Evolutionary conservation across 345 rosid species (phyloP), one percentile per base, ranked within the genome.

Genomic region (Laguncularia racemosa): DNA sequence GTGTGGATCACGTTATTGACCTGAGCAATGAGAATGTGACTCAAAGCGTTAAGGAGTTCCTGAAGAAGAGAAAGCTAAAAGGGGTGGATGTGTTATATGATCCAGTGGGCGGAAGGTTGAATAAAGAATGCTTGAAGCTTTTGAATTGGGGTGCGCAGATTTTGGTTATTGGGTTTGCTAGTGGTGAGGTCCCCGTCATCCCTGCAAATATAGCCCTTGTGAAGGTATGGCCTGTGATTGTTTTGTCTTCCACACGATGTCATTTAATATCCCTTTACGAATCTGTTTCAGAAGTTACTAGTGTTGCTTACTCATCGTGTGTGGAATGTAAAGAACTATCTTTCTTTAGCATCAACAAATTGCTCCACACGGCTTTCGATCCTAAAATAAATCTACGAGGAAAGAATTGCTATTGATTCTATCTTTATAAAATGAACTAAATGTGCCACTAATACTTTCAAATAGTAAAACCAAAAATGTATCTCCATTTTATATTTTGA

Each of bases 71-170:
- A 61, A 85, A 83, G 67, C 91, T 93, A 16, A 87, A 63, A 78
- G 97, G 97, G 54, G 85, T 93, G 23, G 92, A 87, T 71, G 85
- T 89, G 38, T 66, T 89, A 20, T 89, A 84, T 70, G 96, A 89
- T 81, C 96, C 95, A 53, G 97, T 93, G 15, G 96, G 95, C 60
- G 92, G 97, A 58, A 83, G 84, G 74, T 81, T 84, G 44, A 70
- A 81, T 18, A 87, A 81, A 67, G 90, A 89, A 49, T 48, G 78
- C 44, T 63, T 89, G 87, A 87, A 81, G 85, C 88, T 89, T 62
- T 71, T 93, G 68, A 89, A 78, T 19, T 89, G 96, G 95, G 90
- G 99, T 64, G 97, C 97, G 56, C 91, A 89, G 46, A 89, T 93
- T 70, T 76, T 89, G 45, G 82, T 86, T 44, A 89, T 89, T 16